A percentile compares a stretch with the other conserved stretches of the same genome.
Evolutionary conservation across 2,329 filamentous ascomycete species (phyloP).

Genomic region (Clonostachys chloroleuca): DNA sequence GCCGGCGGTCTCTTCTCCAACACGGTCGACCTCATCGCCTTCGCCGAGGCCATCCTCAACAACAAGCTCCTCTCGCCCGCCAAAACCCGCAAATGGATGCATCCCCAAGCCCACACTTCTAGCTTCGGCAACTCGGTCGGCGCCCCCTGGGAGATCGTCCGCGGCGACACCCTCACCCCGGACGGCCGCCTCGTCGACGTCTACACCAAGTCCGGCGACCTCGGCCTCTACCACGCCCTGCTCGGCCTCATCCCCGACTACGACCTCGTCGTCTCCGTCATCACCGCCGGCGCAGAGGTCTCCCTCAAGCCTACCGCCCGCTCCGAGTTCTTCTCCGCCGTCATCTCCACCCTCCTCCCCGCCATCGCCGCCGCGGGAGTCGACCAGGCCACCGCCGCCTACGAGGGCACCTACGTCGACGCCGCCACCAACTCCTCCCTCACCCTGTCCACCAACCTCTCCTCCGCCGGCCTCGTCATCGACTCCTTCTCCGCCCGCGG

Average conservation of each 20-base stretch:
- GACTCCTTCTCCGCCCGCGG: slow-evolving; percentile 30
- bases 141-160: slow-evolving; percentile 40
- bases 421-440: slow-evolving; percentile 30
- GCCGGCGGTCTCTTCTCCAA: slow-evolving; percentile 34
- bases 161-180: slow-evolving; percentile 20
- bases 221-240: slow-evolving; percentile 31
- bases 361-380: slow-evolving; percentile 35
- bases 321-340: slow-evolving; percentile 13
- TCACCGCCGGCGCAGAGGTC: slow-evolving; percentile 25
- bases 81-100: slow-evolving; percentile 36
- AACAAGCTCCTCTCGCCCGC: slow-evolving; percentile 30
- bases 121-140: slow-evolving; percentile 28
- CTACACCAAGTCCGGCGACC: slow-evolving; percentile 39
- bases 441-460: slow-evolving; percentile 24
- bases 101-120: slow-evolving; percentile 28
- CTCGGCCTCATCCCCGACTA: slow-evolving; percentile 40
- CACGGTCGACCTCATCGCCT: slow-evolving; percentile 31
- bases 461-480: slow-evolving; percentile 30
- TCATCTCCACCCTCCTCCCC: slow-evolving; percentile 28
- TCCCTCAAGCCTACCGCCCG: slow-evolving; percentile 8
- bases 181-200: slow-evolving; percentile 36
- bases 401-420: slow-evolving; percentile 31
- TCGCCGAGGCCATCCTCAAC: slow-evolving; percentile 34
- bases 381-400: slow-evolving; percentile 19
- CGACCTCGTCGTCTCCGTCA: slow-evolving; percentile 31